Evolutionary conservation across 2,329 filamentous ascomycete genomes (phyloP).

Genomic region (Alternaria atra): DNA sequence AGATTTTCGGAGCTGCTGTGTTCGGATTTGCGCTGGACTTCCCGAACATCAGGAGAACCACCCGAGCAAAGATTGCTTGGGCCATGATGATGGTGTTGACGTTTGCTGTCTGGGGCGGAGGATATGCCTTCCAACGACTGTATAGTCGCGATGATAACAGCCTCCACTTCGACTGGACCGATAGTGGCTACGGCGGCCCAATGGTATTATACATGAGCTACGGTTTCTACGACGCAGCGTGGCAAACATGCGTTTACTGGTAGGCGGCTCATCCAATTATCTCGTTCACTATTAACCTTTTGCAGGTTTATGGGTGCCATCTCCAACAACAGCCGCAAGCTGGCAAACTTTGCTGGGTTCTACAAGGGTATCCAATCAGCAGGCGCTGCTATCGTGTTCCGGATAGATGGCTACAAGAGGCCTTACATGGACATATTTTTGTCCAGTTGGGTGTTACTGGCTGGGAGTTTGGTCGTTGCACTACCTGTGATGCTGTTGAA

Average conservation of each 20-base stretch:
- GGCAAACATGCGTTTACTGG: slow-evolving; percentile 92
- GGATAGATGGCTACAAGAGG: slow-evolving; percentile 65
- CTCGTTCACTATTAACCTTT: slow-evolving; percentile 1
- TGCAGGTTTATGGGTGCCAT: slow-evolving; percentile 85
- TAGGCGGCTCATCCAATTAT: slow-evolving; percentile 42
- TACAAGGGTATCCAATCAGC: slow-evolving; percentile 89
- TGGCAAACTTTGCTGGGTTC: slow-evolving; percentile 87
- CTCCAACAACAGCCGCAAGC: slow-evolving; percentile 86
- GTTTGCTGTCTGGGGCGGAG: slow-evolving; percentile 80
- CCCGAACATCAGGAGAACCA: slow-evolving; percentile 63
- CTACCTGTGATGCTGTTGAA: slow-evolving; percentile 78
- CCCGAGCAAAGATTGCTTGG: slow-evolving; percentile 71
- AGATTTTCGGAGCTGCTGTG: slow-evolving; percentile 75
- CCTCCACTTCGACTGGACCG: slow-evolving; percentile 67
- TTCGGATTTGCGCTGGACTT: slow-evolving; percentile 75
- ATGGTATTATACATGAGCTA: slow-evolving; percentile 91
- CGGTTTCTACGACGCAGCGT: slow-evolving; percentile 84
- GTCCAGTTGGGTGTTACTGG: slow-evolving; percentile 77
- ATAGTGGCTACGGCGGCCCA: slow-evolving; percentile 73
- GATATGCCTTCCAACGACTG: slow-evolving; percentile 74
- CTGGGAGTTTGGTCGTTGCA: slow-evolving; percentile 74
- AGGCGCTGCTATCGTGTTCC: slow-evolving; percentile 77
- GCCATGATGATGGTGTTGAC: slow-evolving; percentile 71
- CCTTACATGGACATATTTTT: slow-evolving; percentile 76
- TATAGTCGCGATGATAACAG: slow-evolving; percentile 55